These are phyloP conservation scores for Sphaerulina musiva DNA, from an alignment of 2,329 filamentous ascomycete genomes.

Conservation along the genomic window DNA sequence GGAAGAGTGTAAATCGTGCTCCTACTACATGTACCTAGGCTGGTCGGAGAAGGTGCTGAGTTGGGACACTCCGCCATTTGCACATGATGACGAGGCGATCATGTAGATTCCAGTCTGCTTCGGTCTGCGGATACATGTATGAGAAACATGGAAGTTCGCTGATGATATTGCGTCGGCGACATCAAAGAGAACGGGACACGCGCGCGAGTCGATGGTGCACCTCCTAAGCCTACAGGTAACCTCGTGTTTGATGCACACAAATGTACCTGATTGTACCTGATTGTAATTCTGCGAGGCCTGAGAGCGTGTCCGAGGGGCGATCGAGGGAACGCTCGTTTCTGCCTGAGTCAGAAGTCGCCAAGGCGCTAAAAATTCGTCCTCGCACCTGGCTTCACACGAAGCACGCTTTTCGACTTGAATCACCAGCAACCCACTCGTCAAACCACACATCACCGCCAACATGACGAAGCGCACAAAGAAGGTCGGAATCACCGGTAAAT, in stretches of 20 bases:
- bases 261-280: neutral
- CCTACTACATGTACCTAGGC: conserved; percentile 8
- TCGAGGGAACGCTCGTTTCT: too few species aligned
- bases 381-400: neutral
- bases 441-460: conserved; percentile 44
- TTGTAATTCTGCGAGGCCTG: neutral
- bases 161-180: neutral
- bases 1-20: neutral
- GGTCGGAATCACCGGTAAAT: conserved; percentile 98
- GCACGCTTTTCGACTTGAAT: conserved; percentile 11
- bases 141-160: neutral
- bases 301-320: too few species aligned
- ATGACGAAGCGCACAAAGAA: conserved; percentile 97
- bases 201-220: neutral
- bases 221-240: neutral
- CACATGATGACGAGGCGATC: conserved; percentile 2
- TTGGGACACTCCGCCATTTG: conserved; percentile 5
- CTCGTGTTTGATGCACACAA: neutral
- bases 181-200: neutral
- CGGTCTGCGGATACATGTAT: neutral
- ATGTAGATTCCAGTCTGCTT: neutral
- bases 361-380: neutral
- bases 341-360: too few species aligned
- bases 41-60: conserved; percentile 11
- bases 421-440: conserved; percentile 16